Percentiles rank a stretch among this genome's conserved stretches.
These are phyloP conservation scores for Cryphonectria naterciae DNA, from an alignment of 2,329 filamentous ascomycete genomes.

Conservation along the genomic window DNA sequence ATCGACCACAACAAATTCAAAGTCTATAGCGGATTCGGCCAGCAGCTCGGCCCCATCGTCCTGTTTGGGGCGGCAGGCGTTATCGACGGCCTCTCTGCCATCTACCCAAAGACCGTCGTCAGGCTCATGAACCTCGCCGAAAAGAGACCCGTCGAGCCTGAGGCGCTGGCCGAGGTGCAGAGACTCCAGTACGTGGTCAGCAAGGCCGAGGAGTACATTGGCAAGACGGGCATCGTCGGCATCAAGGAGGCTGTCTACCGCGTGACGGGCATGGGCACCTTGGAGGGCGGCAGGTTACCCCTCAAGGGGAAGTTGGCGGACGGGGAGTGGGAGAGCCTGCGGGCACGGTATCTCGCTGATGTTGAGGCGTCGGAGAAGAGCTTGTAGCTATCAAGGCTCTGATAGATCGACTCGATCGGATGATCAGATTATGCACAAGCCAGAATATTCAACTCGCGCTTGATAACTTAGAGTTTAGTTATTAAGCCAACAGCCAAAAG, in stretches of 20 bases:
- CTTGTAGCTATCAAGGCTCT: slow-evolving; percentile 4
- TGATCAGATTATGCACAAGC: not conserved
- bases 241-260: slow-evolving; percentile 66
- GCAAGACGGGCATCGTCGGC: slow-evolving; percentile 62
- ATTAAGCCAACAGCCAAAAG: not conserved
- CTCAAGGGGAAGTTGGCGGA: slow-evolving; percentile 60
- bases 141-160: slow-evolving; percentile 34
- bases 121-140: slow-evolving; percentile 55
- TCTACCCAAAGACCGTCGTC: slow-evolving; percentile 66
- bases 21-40: slow-evolving; percentile 68
- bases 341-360: slow-evolving; percentile 39
- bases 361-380: slow-evolving; percentile 34
- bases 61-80: slow-evolving; percentile 66
- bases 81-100: slow-evolving; percentile 68
- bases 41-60: slow-evolving; percentile 67
- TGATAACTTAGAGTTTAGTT: not conserved
- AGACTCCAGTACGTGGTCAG: slow-evolving; percentile 65
- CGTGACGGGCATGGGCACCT: slow-evolving; percentile 60
- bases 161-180: slow-evolving; percentile 55
- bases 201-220: slow-evolving; percentile 65
- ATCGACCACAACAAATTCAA: slow-evolving; percentile 66
- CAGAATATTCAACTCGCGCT: not conserved
- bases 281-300: slow-evolving; percentile 62
- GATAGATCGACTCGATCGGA: not conserved
- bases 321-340: slow-evolving; percentile 57